These are phyloP conservation scores for Excoecaria cochinchinensis DNA, from an alignment of 345 rosid genomes.

Conservation along the genomic window DNA sequence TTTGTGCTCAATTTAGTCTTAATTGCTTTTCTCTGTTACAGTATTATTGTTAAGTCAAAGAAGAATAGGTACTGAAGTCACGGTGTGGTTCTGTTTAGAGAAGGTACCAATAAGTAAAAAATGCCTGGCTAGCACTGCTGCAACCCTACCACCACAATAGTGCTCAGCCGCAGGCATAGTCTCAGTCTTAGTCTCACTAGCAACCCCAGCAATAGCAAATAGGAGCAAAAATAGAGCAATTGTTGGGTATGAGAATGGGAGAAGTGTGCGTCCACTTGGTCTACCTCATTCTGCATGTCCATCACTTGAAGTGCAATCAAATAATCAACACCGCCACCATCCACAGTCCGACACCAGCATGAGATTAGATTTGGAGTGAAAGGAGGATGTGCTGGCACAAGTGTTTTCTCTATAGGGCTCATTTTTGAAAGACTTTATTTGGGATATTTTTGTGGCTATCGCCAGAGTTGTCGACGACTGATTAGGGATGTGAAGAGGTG, in stretches of 20 bases:
- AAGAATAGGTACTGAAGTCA: slow-evolving; percentile 20
- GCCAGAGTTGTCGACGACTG: slow-evolving; percentile 17
- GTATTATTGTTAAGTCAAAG: slow-evolving; percentile 16
- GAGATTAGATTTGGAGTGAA: slow-evolving; percentile 41
- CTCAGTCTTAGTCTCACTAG: neutral
- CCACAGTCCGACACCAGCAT: slow-evolving; percentile 15
- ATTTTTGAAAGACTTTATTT: slow-evolving; percentile 23
- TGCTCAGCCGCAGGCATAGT: slow-evolving; percentile 2
- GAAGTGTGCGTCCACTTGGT: slow-evolving; percentile 24
- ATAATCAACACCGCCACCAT: neutral
- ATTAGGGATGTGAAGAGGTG: slow-evolving; percentile 28
- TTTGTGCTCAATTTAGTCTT: too few relatives aligned
- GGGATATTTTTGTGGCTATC: slow-evolving; percentile 10
- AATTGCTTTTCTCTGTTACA: neutral
- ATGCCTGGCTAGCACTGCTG: neutral
- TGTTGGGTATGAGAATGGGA: slow-evolving; percentile 26
- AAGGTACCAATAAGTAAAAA: neutral
- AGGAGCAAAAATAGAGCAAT: slow-evolving; percentile 20
- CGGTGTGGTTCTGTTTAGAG: slow-evolving; percentile 24
- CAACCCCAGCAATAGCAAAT: slow-evolving; percentile 12
- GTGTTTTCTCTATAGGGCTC: slow-evolving; percentile 40
- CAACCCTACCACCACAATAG: slow-evolving; percentile 20
- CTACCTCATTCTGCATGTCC: slow-evolving; percentile 43
- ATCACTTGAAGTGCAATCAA: slow-evolving; percentile 23
- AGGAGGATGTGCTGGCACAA: slow-evolving; percentile 28